A percentile compares a stretch with the other conserved stretches of the same genome.
These are phyloP conservation scores for Plasmodium knowlesi DNA, from an alignment of 169 alveolate species.

Conservation along the genomic window DNA sequence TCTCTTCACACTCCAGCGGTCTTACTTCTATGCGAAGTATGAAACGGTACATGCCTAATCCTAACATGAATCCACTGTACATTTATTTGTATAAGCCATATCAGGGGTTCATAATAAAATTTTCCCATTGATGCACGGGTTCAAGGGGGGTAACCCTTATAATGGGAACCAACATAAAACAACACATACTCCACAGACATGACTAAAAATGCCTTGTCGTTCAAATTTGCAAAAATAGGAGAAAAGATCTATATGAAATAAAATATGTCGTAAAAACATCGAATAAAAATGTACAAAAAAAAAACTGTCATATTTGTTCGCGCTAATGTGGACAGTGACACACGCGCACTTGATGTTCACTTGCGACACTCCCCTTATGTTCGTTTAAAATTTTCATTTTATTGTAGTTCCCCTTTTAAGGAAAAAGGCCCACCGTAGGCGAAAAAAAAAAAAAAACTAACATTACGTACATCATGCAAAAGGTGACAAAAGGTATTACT, in stretches of 20 bases:
- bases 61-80: background rate
- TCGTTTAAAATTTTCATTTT: background rate
- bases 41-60: background rate
- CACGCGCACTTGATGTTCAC: background rate
- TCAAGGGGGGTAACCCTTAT: background rate
- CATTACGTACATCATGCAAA: background rate
- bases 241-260: background rate
- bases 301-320: background rate
- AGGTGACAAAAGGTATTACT: background rate
- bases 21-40: background rate
- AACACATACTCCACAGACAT: background rate
- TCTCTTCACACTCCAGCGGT: background rate
- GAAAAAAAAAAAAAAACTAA: background rate
- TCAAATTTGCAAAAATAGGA: background rate
- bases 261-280: background rate
- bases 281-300: too few relatives aligned
- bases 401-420: background rate
- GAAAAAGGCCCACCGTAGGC: background rate
- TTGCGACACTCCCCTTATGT: background rate
- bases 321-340: background rate
- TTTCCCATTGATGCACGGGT: background rate
- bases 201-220: background rate
- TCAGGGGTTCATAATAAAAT: background rate
- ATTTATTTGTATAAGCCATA: background rate
- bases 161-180: background rate